Percentiles rank a stretch among this genome's conserved stretches.
Conservation (phyloP, 768 basidiomycete genomes). For the Pleurotus giganteus region DNA sequence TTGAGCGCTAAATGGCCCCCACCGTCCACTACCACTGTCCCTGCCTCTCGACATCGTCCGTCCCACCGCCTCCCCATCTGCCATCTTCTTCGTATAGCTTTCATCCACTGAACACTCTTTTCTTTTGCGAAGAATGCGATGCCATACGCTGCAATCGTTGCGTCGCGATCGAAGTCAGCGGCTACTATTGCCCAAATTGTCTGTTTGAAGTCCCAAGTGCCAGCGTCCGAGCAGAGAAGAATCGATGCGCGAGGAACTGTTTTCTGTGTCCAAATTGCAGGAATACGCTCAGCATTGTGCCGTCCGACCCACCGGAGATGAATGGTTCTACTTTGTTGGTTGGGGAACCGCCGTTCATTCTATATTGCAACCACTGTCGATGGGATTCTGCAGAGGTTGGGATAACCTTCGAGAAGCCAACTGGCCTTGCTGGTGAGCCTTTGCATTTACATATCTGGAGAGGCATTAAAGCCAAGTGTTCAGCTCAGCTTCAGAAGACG, state of each 20-base stretch:
- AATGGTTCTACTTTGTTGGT: slow-evolving; percentile 57
- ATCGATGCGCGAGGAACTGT: slow-evolving; percentile 98
- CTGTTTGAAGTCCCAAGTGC: slow-evolving; percentile 98
- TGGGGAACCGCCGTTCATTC: slow-evolving; percentile 86
- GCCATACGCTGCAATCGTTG: slow-evolving; percentile 92
- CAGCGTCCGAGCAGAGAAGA: slow-evolving; percentile 97
- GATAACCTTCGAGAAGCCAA: slow-evolving; percentile 94
- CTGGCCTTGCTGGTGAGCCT: slow-evolving; percentile 82
- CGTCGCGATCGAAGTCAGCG: slow-evolving; percentile 89
- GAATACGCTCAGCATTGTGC: slow-evolving; percentile 88
- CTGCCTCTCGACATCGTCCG: slow-evolving; percentile 56
- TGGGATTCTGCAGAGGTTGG: slow-evolving; percentile 95
- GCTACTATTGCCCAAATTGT: slow-evolving; percentile 98
- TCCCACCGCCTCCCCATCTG: slow-evolving; percentile 73
- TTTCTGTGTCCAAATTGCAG: slow-evolving; percentile 94
- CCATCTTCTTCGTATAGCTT: slow-evolving; percentile 79
- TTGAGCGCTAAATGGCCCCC: slow-evolving; percentile 27
- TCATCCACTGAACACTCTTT: slow-evolving; percentile 80
- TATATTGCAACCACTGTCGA: slow-evolving; percentile 89
- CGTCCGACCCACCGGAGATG: slow-evolving; percentile 76
- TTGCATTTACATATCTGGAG: not conserved
- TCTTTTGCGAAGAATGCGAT: slow-evolving; percentile 99
- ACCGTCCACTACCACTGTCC: slow-evolving; percentile 67
- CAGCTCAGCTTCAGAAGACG: slow-evolving; percentile 88
- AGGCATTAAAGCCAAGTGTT: not conserved